Conservation (phyloP, 176 grass and related monocot species). For the Bromus sterilis region DNA sequence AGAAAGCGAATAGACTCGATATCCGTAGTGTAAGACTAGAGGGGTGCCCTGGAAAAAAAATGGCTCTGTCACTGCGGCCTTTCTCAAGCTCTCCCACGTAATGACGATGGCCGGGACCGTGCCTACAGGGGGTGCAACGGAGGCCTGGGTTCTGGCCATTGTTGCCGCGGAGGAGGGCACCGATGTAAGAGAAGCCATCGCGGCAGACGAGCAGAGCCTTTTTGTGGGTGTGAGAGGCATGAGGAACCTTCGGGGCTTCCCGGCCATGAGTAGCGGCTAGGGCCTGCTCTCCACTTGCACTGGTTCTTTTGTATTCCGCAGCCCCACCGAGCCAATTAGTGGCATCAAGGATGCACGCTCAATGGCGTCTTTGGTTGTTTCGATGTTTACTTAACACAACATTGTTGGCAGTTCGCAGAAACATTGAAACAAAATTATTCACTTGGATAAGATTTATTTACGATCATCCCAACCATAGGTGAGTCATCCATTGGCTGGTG, state of each 20-base stretch:
- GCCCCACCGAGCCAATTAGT: no score
- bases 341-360: no score
- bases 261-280: slow-evolving; percentile 9
- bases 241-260: slow-evolving; percentile 36
- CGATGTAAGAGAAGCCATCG: not conserved
- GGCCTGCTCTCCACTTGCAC: no score
- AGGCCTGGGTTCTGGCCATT: not conserved
- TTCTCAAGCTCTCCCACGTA: slow-evolving; percentile 16
- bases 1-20: no score
- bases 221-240: slow-evolving; percentile 37
- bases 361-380: no score
- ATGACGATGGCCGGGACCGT: not conserved
- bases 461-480: no score
- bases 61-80: not conserved
- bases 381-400: no score
- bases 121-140: not conserved
- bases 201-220: slow-evolving; percentile 35
- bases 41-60: slow-evolving; percentile 8
- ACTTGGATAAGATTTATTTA: no score
- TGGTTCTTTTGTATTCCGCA: no score
- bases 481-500: no score
- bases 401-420: no score
- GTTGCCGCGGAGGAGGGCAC: not conserved
- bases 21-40: not conserved
- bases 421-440: no score